Percentiles rank a stretch among this genome's conserved stretches.
Evolutionary conservation across 2,329 filamentous ascomycete genomes (phyloP).

Genomic region (Botrytis paeoniae): DNA sequence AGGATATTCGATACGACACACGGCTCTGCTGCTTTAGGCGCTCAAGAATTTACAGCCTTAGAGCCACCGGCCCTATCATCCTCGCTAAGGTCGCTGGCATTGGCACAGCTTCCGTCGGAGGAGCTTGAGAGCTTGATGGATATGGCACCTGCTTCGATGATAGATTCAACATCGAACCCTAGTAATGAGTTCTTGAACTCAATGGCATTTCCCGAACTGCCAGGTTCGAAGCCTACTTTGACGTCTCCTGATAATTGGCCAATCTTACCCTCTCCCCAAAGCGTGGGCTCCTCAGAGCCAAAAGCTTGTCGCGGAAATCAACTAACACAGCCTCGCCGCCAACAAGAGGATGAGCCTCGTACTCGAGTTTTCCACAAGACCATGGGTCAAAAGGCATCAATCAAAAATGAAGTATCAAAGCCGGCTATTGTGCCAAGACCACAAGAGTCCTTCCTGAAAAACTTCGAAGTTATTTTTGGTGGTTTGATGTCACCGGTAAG

Average conservation of each 20-base stretch:
- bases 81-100: not conserved
- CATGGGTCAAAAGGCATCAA: slow-evolving; percentile 31
- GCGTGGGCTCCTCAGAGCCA: not conserved
- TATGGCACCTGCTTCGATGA: not conserved
- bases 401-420: slow-evolving; percentile 2
- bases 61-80: not conserved
- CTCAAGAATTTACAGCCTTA: not conserved
- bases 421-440: not conserved
- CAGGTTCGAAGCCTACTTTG: not conserved
- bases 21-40: not conserved
- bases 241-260: not conserved
- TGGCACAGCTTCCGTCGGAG: not conserved
- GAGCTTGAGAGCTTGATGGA: not conserved
- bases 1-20: not conserved
- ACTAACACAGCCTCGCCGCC: slow-evolving; percentile 1
- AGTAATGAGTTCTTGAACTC: not conserved
- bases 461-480: slow-evolving; percentile 25
- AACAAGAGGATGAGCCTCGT: slow-evolving; percentile 22
- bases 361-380: slow-evolving; percentile 29
- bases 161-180: not conserved
- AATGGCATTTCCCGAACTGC: not conserved
- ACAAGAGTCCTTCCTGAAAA: slow-evolving; percentile 25
- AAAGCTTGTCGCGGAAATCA: not conserved
- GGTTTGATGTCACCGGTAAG: slow-evolving; percentile 27
- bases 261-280: not conserved